Percentiles rank a stretch among this genome's conserved stretches.
These are phyloP conservation scores for Ophiocytium majus DNA, from an alignment of 352 stramenopile species.

Conservation along the genomic window DNA sequence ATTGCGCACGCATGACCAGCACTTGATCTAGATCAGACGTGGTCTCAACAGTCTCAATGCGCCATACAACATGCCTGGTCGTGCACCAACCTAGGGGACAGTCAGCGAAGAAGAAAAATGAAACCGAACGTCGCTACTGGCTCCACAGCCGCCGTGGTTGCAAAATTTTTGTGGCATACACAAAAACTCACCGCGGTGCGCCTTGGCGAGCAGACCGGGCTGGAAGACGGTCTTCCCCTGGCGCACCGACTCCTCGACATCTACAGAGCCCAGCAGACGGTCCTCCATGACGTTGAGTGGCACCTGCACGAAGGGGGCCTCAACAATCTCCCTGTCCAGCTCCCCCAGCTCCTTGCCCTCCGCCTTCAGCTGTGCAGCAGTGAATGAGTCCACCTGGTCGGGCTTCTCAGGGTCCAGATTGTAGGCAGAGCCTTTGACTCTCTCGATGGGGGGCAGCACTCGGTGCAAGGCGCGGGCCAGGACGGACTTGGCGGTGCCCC, in stretches of 20 bases:
- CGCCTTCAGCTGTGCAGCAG: constrained; percentile 59
- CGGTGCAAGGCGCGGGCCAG: constrained; percentile 74
- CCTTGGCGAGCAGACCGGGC: constrained; percentile 70
- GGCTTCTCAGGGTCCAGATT: constrained; percentile 69
- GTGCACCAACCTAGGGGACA: too few relatives aligned
- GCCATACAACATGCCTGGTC: too few relatives aligned
- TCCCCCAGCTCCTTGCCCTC: constrained; percentile 65
- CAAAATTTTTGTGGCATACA: not conserved
- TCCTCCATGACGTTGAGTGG: constrained; percentile 80
- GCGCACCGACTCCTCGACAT: constrained; percentile 70
- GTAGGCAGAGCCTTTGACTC: constrained; percentile 63
- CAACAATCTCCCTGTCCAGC: constrained; percentile 71
- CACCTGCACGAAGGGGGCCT: constrained; percentile 69
- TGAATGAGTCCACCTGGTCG: constrained; percentile 58
- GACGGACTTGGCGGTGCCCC: constrained; percentile 75
- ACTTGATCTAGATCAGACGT: too few relatives aligned
- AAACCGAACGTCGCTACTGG: too few relatives aligned
- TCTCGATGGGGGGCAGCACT: constrained; percentile 73
- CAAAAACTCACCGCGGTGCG: constrained; percentile 40
- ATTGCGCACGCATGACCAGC: too few relatives aligned
- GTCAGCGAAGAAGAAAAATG: too few relatives aligned
- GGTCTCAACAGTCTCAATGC: too few relatives aligned
- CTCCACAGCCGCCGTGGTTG: too few relatives aligned
- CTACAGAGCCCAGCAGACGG: constrained; percentile 70
- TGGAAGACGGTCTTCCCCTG: constrained; percentile 72